A percentile compares a stretch with the other conserved stretches of the same genome.
These are phyloP conservation scores for Pestalotiopsis sp. DNA, from an alignment of 2,329 filamentous ascomycete species.

Conservation along the genomic window DNA sequence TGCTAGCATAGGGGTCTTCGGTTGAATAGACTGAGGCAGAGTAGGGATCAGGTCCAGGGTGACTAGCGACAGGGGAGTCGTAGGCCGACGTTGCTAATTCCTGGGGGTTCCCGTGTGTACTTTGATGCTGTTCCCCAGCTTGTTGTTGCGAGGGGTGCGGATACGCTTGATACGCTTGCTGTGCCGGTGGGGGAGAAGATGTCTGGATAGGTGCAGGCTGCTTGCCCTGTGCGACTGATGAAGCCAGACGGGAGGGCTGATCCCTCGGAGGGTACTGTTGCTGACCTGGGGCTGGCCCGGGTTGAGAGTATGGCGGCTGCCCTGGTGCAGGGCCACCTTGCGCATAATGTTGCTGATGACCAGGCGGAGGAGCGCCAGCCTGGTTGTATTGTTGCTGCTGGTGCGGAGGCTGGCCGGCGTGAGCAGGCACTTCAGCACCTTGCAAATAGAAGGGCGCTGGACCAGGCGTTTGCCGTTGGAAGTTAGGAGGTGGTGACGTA, in stretches of 20 bases:
- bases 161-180: constrained; percentile 52
- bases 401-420: constrained; percentile 28
- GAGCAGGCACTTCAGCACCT: constrained; percentile 55
- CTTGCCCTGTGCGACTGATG: constrained; percentile 46
- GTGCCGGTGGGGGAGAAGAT: constrained; percentile 53
- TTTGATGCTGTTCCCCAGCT: constrained; percentile 59
- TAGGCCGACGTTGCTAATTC: constrained; percentile 79
- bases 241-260: constrained; percentile 43
- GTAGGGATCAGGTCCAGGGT: constrained; percentile 47
- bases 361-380: constrained; percentile 23
- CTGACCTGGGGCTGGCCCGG: constrained; percentile 31
- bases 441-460: constrained; percentile 69
- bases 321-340: constrained; percentile 29
- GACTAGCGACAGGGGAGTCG: constrained; percentile 68
- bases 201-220: constrained; percentile 55
- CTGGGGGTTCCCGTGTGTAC: constrained; percentile 72
- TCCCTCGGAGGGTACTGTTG: constrained; percentile 37
- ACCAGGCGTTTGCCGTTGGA: constrained; percentile 54
- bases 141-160: constrained; percentile 43
- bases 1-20: constrained; percentile 44
- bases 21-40: constrained; percentile 51
- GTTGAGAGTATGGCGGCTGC: constrained; percentile 31
- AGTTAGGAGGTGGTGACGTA: constrained; percentile 54
- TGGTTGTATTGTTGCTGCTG: constrained; percentile 30
- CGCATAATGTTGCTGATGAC: constrained; percentile 25